These are phyloP conservation scores for Chara braunii DNA, from an alignment of 139 green algal genomes.

Conservation along the genomic window DNA sequence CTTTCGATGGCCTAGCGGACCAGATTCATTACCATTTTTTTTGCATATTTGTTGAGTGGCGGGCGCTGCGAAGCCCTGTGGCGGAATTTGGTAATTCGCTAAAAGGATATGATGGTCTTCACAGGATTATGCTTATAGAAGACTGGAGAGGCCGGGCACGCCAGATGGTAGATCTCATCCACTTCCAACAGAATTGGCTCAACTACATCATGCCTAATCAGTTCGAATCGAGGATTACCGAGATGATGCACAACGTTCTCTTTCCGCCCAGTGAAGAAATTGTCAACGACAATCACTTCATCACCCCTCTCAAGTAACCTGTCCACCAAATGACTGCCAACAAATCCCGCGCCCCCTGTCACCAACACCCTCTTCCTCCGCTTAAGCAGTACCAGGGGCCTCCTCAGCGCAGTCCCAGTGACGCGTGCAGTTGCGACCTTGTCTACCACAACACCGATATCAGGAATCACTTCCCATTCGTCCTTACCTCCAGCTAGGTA, in stretches of 20 bases:
- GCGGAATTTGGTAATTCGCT: no score
- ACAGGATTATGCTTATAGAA: slow-evolving; percentile 99
- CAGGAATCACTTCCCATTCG: no score
- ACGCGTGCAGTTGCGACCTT: no score
- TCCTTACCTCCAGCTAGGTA: no score
- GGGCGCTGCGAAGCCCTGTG: no score
- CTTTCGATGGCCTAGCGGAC: no score
- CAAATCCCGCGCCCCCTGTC: slow-evolving; percentile 34
- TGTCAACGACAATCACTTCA: slow-evolving; percentile 93
- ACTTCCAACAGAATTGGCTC: slow-evolving; percentile 93
- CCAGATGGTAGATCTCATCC: slow-evolving; percentile 96
- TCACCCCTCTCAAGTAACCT: slow-evolving; percentile 27
- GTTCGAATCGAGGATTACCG: slow-evolving; percentile 73
- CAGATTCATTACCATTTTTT: no score
- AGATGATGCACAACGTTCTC: slow-evolving; percentile 90
- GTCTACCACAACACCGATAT: no score
- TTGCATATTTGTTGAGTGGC: no score
- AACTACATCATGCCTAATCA: slow-evolving; percentile 94
- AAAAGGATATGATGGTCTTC: slow-evolving; percentile 77
- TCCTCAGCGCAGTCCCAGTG: no score
- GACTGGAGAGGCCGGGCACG: slow-evolving; percentile 95
- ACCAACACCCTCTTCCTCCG: not conserved
- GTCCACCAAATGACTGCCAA: slow-evolving; percentile 37
- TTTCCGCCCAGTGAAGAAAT: slow-evolving; percentile 97
- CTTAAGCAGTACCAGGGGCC: not conserved